Conservation (phyloP, 208 protist genomes). For the Leishmania arabica region DNA sequence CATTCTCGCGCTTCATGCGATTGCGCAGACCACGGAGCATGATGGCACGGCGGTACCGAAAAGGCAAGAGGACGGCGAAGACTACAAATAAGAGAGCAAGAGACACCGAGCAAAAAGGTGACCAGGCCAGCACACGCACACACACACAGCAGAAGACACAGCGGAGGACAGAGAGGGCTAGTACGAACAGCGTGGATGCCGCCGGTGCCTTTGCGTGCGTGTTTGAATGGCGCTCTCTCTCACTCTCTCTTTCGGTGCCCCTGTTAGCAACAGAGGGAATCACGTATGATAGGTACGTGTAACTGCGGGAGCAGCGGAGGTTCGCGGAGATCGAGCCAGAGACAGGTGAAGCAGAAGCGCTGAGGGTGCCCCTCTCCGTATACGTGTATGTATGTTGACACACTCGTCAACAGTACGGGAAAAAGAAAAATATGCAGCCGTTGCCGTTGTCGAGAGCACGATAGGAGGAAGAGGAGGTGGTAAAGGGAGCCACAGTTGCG, state of each 20-base stretch:
- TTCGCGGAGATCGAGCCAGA: not conserved
- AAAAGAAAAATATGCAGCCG: not conserved
- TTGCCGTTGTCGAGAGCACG: not conserved
- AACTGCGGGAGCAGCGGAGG: not conserved
- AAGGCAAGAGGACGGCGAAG: not conserved
- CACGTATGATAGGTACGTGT: not conserved
- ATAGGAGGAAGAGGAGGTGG: not conserved
- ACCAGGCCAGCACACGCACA: not conserved
- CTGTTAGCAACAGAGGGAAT: not conserved
- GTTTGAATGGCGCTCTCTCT: no score
- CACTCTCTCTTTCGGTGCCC: not conserved
- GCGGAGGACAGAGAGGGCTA: not conserved
- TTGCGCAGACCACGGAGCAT: constrained; percentile 89
- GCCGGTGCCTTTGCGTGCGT: not conserved
- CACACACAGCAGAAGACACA: not conserved
- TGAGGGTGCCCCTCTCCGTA: not conserved
- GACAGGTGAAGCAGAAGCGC: not conserved
- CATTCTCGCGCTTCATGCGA: constrained; percentile 91
- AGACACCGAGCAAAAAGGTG: not conserved
- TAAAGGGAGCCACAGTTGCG: not conserved
- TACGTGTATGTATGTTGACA: not conserved
- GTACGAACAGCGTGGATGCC: not conserved
- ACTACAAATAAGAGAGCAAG: not conserved
- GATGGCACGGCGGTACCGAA: not conserved
- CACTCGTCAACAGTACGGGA: not conserved